phyloP scores from a whole-genome alignment of 2,329 filamentous ascomycete species.

The Fusarium sarcochroum region DNA sequence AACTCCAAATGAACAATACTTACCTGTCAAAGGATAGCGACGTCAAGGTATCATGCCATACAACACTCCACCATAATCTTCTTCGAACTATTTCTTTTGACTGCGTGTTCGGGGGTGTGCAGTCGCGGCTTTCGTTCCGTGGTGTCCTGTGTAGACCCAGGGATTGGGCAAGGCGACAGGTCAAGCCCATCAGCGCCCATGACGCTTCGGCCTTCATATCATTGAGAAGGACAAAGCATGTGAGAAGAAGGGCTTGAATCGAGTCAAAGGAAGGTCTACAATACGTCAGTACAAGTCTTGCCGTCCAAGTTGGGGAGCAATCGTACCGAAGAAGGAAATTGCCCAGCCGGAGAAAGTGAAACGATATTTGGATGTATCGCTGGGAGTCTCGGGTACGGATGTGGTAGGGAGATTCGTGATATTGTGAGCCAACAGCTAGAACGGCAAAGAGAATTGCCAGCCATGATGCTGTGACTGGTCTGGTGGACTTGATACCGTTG shows the following conservation, averaged over 20 bases:
- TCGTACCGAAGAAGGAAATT: constrained; percentile 72
- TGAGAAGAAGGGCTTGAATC: constrained; percentile 74
- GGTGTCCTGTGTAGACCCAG: constrained; percentile 70
- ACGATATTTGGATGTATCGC: constrained; percentile 74
- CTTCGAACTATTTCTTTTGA: constrained; percentile 69
- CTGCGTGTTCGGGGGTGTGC: constrained; percentile 58
- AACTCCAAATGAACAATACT: constrained; percentile 6
- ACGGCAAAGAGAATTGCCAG: constrained; percentile 76
- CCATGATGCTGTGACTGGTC: constrained; percentile 74
- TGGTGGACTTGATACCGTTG: constrained; percentile 60
- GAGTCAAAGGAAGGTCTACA: constrained; percentile 73
- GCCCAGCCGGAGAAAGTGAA: constrained; percentile 74
- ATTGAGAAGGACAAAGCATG: constrained; percentile 74
- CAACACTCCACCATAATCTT: constrained; percentile 74
- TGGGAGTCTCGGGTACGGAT: constrained; percentile 71
- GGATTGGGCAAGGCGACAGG: constrained; percentile 75
- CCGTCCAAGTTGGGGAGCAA: background rate
- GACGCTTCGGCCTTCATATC: constrained; percentile 80
- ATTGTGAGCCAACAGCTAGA: constrained; percentile 75
- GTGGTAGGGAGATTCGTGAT: constrained; percentile 75
- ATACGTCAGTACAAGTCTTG: constrained; percentile 14
- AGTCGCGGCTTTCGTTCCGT: constrained; percentile 62
- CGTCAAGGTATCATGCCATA: constrained; percentile 77
- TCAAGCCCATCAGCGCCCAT: constrained; percentile 75
- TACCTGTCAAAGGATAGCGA: constrained; percentile 76